Evolutionary conservation across 2,329 filamentous ascomycete genomes (phyloP).

Genomic region (Escovopsis sp.): DNA sequence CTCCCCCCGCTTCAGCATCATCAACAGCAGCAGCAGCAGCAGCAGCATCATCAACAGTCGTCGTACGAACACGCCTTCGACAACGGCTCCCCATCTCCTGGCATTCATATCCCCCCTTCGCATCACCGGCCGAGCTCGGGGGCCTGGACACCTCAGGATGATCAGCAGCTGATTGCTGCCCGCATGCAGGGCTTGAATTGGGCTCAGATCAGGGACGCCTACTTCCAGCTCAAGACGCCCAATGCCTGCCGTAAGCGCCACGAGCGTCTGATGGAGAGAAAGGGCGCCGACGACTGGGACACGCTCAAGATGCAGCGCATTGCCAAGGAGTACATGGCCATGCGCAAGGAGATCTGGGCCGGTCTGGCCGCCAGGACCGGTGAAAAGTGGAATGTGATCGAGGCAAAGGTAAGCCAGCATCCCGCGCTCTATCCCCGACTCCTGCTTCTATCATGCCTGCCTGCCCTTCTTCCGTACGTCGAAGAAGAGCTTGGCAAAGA

Average conservation of each 20-base stretch:
- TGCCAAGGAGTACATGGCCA: conserved; percentile 63
- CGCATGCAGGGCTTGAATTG: conserved; percentile 68
- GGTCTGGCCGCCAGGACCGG: conserved; percentile 56
- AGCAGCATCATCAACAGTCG: conserved; percentile 14
- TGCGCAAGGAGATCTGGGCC: conserved; percentile 71
- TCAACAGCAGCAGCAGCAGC: conserved; percentile 22
- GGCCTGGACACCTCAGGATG: conserved; percentile 61
- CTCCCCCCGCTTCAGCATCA: no score
- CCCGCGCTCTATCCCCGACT: neutral
- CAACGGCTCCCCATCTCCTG: conserved; percentile 17
- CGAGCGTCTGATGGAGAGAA: conserved; percentile 66
- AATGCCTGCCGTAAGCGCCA: conserved; percentile 86
- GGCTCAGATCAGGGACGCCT: conserved; percentile 60
- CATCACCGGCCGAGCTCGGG: conserved; percentile 44
- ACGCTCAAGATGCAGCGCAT: conserved; percentile 58
- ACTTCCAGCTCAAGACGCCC: conserved; percentile 64
- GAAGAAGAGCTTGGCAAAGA: neutral
- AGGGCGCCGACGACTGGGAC: conserved; percentile 65
- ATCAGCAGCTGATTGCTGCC: conserved; percentile 56
- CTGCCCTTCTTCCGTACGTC: no score
- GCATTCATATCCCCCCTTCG: conserved; percentile 26
- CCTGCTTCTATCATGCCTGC: neutral
- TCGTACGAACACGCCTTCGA: conserved; percentile 25
- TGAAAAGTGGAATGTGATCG: conserved; percentile 67
- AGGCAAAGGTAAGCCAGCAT: conserved; percentile 38